A percentile compares a stretch with the other conserved stretches of the same genome.
phyloP scores from a whole-genome alignment of 805 yeast species.

The Candida pini region DNA sequence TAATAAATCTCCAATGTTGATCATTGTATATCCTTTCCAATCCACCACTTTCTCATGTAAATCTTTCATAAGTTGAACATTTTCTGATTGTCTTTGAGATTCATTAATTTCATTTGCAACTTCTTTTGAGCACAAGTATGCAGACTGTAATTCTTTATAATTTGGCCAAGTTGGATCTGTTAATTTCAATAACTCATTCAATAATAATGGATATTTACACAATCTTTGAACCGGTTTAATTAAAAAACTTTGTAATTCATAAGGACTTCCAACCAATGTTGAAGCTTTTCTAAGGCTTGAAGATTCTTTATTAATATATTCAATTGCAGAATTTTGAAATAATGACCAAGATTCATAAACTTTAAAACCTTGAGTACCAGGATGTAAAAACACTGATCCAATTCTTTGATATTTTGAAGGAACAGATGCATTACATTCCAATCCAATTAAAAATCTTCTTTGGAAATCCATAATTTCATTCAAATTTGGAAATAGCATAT shows the following conservation, averaged over 20 bases:
- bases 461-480: conserved; percentile 85
- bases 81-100: conserved; percentile 88
- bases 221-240: conserved; percentile 94
- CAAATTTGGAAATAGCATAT: conserved; percentile 79
- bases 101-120: conserved; percentile 89
- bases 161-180: conserved; percentile 48
- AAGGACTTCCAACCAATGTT: conserved; percentile 67
- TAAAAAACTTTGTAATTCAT: conserved; percentile 83
- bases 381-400: conserved; percentile 83
- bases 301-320: conserved; percentile 63
- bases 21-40: conserved; percentile 86
- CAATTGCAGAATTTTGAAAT: conserved; percentile 83
- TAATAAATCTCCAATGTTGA: conserved; percentile 79
- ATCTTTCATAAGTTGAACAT: conserved; percentile 62
- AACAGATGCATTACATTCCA: conserved; percentile 79
- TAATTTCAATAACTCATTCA: conserved; percentile 67
- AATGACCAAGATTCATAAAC: conserved; percentile 93
- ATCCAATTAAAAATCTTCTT: conserved; percentile 78
- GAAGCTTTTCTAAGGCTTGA: conserved; percentile 50
- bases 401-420: conserved; percentile 75
- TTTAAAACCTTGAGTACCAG: conserved; percentile 72
- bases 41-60: conserved; percentile 72
- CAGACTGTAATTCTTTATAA: conserved; percentile 64
- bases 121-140: conserved; percentile 68
- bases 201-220: conserved; percentile 87